phyloP scores from a whole-genome alignment of 2,329 filamentous ascomycete genomes.

The Neodidymelliopsis sp. region DNA sequence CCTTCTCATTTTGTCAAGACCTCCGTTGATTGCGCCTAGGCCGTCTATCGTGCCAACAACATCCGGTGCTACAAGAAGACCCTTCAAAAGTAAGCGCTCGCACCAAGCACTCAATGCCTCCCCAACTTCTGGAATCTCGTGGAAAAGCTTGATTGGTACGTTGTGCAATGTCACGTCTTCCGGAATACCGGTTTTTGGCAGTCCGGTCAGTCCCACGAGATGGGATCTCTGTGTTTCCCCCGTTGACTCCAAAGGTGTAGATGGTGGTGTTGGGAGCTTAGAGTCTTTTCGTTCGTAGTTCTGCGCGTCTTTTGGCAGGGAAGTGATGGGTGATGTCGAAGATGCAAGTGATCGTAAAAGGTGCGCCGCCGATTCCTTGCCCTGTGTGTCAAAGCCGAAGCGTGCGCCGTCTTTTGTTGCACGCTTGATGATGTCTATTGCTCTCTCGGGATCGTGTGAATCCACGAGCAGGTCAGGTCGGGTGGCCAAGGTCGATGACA shows the following conservation, averaged over 20 bases:
- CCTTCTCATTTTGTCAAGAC: conserved; percentile 69
- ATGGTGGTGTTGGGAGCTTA: conserved; percentile 37
- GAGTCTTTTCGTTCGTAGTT: conserved; percentile 17
- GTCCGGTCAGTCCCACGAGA: conserved; percentile 71
- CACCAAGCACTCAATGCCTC: conserved; percentile 71
- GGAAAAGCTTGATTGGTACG: conserved; percentile 79
- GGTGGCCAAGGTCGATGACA: conserved; percentile 49
- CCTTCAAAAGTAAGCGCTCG: conserved; percentile 66
- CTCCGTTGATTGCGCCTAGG: conserved; percentile 70
- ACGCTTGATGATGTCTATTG: conserved; percentile 68
- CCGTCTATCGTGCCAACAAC: conserved; percentile 71
- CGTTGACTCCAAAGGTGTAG: conserved; percentile 30
- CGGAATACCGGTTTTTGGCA: conserved; percentile 64
- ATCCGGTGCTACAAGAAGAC: conserved; percentile 65
- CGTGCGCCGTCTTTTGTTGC: conserved; percentile 66
- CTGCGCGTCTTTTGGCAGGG: conserved; percentile 23
- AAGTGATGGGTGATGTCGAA: conserved; percentile 19
- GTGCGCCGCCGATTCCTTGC: conserved; percentile 67
- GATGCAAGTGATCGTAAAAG: conserved; percentile 62
- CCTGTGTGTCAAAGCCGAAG: conserved; percentile 74
- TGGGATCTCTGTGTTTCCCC: conserved; percentile 54
- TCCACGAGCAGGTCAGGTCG: conserved; percentile 73
- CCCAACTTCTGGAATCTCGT: conserved; percentile 70
- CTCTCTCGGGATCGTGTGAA: conserved; percentile 69
- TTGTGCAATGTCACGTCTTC: conserved; percentile 65